Evolutionary conservation across 257 asterid species (phyloP).

Genomic region (Solanum pinnatisectum): DNA sequence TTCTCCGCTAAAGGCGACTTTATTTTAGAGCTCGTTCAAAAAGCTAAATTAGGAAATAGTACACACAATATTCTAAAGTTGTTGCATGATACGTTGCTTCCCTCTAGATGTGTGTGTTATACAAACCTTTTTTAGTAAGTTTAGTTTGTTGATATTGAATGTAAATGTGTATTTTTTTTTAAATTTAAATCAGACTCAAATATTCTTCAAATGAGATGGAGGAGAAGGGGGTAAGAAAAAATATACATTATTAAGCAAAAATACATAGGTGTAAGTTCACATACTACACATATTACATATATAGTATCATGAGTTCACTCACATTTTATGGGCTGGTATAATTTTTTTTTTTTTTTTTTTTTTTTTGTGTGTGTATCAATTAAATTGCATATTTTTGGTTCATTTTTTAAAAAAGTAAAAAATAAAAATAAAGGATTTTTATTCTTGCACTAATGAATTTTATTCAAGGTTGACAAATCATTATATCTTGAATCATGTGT

Average conservation of each 20-base stretch:
- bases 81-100: background rate
- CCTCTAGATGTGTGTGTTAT: background rate
- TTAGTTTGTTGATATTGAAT: background rate
- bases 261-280: background rate
- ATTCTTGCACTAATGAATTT: background rate
- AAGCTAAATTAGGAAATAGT: background rate
- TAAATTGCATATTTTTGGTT: background rate
- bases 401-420: background rate
- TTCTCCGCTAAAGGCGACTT: background rate
- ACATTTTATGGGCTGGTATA: background rate
- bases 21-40: background rate
- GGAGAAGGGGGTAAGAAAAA: no score
- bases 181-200: no score
- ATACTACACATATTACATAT: background rate
- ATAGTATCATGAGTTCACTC: background rate
- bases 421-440: no score
- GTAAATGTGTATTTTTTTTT: no score
- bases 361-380: background rate
- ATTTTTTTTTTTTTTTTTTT: no score
- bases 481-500: no score
- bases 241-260: no score
- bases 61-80: background rate
- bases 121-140: background rate
- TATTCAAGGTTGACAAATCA: no score
- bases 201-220: no score